phyloP scores from a whole-genome alignment of 176 grass and related monocot species.

The Tillandsia fasciculata region DNA sequence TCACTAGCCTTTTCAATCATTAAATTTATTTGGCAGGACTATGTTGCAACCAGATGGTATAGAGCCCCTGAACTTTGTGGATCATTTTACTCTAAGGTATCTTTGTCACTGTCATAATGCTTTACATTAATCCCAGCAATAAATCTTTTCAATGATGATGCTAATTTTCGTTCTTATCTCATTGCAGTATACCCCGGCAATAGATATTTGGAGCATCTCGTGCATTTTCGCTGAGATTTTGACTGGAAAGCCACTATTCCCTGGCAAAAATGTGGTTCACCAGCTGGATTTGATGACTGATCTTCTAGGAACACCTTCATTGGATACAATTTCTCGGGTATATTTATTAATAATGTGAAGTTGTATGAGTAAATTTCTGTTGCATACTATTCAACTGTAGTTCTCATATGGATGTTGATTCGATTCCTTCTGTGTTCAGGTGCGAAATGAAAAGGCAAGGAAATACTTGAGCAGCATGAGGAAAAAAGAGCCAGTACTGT shows the following conservation, averaged over 20 bases:
- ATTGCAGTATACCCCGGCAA: constrained; percentile 78
- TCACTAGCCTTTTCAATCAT: background rate
- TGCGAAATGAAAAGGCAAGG: constrained; percentile 4
- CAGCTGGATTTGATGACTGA: constrained; percentile 85
- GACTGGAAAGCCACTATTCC: constrained; percentile 48
- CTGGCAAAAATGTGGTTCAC: constrained; percentile 82
- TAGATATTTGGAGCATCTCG: constrained; percentile 97
- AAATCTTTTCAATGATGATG: too few species aligned
- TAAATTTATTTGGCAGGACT: constrained; percentile 1
- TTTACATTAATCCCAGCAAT: too few species aligned
- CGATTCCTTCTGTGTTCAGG: background rate
- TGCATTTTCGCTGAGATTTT: constrained; percentile 92
- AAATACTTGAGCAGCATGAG: constrained; percentile 3
- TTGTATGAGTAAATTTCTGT: background rate
- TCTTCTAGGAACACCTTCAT: constrained; percentile 41
- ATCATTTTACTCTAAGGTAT: constrained; percentile 14
- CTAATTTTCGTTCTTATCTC: background rate
- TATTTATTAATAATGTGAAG: background rate
- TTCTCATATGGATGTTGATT: background rate
- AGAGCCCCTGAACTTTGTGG: constrained; percentile 8
- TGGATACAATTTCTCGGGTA: constrained; percentile 2
- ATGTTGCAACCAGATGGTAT: constrained; percentile 15
- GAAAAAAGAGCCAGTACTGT: background rate
- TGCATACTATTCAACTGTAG: background rate
- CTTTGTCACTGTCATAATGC: background rate